Conservation (phyloP, 2,329 filamentous ascomycete species). For the Dothideomycetes sp. region DNA sequence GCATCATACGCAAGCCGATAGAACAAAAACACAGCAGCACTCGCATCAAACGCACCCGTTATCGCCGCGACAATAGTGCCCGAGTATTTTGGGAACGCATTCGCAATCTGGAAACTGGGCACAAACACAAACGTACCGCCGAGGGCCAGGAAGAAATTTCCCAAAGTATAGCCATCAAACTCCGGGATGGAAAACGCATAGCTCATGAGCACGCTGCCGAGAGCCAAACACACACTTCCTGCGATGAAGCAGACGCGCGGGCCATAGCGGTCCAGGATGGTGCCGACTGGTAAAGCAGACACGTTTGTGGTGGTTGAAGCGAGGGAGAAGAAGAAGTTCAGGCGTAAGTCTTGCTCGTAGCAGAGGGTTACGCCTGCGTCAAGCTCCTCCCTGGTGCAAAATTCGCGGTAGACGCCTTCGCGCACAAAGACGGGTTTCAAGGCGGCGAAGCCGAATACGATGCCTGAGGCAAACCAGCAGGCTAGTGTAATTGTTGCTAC, state of each 20-base stretch:
- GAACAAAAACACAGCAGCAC: conserved; percentile 35
- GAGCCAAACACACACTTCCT: conserved; percentile 55
- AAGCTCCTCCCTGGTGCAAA: conserved; percentile 46
- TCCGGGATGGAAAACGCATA: conserved; percentile 48
- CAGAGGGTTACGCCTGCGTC: conserved; percentile 39
- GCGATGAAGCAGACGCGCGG: conserved; percentile 64
- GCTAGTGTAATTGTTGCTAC: conserved; percentile 56
- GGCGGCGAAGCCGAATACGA: conserved; percentile 76
- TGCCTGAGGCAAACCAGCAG: conserved; percentile 65
- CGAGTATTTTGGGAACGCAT: conserved; percentile 37
- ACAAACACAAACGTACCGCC: conserved; percentile 40
- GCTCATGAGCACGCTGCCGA: conserved; percentile 61
- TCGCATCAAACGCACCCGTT: conserved; percentile 39
- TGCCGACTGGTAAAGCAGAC: conserved; percentile 71
- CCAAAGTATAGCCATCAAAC: conserved; percentile 54
- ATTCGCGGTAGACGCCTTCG: conserved; percentile 58
- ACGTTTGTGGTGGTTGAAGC: conserved; percentile 83
- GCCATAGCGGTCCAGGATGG: conserved; percentile 72
- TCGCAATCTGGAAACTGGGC: conserved; percentile 39
- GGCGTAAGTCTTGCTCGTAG: conserved; percentile 44
- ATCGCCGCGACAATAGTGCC: conserved; percentile 37
- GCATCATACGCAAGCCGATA: conserved; percentile 37
- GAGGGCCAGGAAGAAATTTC: conserved; percentile 36
- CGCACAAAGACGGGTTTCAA: conserved; percentile 68
- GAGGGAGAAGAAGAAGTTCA: conserved; percentile 88